Conservation (phyloP, 768 basidiomycete species). For the Termitomyces sp. region DNA sequence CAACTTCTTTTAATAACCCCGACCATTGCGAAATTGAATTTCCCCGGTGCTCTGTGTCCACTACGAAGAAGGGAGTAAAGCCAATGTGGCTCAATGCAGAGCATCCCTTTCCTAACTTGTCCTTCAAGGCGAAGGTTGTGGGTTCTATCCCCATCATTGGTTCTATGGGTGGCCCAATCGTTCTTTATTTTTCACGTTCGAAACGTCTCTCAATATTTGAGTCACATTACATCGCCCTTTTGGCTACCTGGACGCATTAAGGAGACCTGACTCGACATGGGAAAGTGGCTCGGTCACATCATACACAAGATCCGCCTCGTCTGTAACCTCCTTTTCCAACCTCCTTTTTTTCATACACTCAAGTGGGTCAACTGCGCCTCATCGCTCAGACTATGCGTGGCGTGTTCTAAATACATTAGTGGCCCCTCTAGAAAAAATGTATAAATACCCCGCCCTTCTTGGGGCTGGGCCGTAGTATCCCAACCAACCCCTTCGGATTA, state of each 20-base stretch:
- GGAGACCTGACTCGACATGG: too few relatives aligned
- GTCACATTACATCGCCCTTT: too few relatives aligned
- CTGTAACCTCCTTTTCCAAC: neutral
- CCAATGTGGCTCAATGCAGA: constrained; percentile 4
- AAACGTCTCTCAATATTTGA: too few relatives aligned
- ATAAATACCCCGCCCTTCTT: neutral
- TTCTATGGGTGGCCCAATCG: too few relatives aligned
- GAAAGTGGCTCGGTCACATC: too few relatives aligned
- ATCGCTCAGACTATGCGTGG: neutral
- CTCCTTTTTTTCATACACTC: too few relatives aligned
- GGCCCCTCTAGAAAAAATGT: neutral
- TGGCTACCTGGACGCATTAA: too few relatives aligned
- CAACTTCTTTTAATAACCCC: too few relatives aligned
- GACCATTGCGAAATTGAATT: neutral
- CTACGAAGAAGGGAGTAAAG: neutral
- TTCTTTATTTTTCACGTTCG: too few relatives aligned
- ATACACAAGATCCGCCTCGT: neutral
- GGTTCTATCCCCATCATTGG: constrained; percentile 1
- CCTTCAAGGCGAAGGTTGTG: neutral
- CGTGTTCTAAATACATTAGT: neutral
- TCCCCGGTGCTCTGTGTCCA: too few relatives aligned
- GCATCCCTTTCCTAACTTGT: neutral
- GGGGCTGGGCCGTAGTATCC: neutral
- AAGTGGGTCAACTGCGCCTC: neutral
- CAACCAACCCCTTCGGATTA: neutral